Evolutionary conservation across 495 filamentous ascomycete species (phyloP).

Genomic region (Pyronema domesticum): DNA sequence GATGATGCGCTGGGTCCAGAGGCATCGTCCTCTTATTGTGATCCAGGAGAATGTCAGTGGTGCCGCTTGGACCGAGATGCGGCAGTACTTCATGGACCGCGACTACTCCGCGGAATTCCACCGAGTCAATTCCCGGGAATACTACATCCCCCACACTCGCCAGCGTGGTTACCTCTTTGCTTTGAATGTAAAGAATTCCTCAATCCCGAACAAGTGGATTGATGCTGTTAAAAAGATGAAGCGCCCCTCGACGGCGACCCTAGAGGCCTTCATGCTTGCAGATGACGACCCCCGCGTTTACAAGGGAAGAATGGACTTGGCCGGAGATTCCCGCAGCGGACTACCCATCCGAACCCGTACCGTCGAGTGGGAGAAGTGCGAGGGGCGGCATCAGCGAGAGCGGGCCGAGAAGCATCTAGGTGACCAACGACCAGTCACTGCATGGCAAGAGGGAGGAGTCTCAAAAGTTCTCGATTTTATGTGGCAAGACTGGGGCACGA

Average conservation of each 20-base stretch:
- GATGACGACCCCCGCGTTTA: conserved; percentile 41
- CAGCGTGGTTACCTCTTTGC: conserved; percentile 54
- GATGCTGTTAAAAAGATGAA: conserved; percentile 30
- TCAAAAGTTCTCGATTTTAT: conserved; percentile 37
- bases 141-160: conserved; percentile 65
- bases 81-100: conserved; percentile 31
- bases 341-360: conserved; percentile 21
- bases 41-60: conserved; percentile 56
- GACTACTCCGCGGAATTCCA: conserved; percentile 36
- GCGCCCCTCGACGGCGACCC: conserved; percentile 43
- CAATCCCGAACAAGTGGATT: conserved; percentile 26
- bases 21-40: conserved; percentile 42
- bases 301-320: conserved; percentile 30
- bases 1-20: conserved; percentile 39
- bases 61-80: conserved; percentile 46
- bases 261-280: conserved; percentile 43
- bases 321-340: conserved; percentile 16
- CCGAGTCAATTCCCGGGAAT: conserved; percentile 52
- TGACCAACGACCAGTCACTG: conserved; percentile 35
- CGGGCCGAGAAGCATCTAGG: conserved; percentile 34
- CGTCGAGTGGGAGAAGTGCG: conserved; percentile 40
- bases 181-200: conserved; percentile 31
- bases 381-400: conserved; percentile 37
- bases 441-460: conserved; percentile 37
- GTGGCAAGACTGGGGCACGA: conserved; percentile 33